These are phyloP conservation scores for Chalciporus pseudorubinellus DNA, from an alignment of 768 basidiomycete species.

Conservation along the genomic window DNA sequence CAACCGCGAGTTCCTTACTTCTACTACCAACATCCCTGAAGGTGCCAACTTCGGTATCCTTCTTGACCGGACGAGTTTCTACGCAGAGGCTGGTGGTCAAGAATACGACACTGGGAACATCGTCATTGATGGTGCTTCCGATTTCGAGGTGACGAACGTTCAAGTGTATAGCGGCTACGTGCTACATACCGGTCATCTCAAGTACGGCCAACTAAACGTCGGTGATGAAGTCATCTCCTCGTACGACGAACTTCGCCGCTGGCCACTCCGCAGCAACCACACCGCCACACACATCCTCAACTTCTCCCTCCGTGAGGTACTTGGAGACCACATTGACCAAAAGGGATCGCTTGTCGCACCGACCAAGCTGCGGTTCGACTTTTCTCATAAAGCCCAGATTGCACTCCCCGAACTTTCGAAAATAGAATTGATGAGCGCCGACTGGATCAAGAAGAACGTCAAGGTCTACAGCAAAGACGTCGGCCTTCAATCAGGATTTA, in stretches of 20 bases:
- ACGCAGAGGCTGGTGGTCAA: slow-evolving; percentile 96
- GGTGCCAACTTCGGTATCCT: slow-evolving; percentile 76
- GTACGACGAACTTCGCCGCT: slow-evolving; percentile 94
- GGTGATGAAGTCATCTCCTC: slow-evolving; percentile 83
- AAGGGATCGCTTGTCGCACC: slow-evolving; percentile 97
- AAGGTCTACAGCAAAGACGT: slow-evolving; percentile 88
- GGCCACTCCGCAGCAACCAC: slow-evolving; percentile 97
- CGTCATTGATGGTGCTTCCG: slow-evolving; percentile 84
- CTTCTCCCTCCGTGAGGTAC: slow-evolving; percentile 84
- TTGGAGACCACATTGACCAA: slow-evolving; percentile 98
- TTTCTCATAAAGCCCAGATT: slow-evolving; percentile 92
- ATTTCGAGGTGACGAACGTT: slow-evolving; percentile 92
- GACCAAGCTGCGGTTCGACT: slow-evolving; percentile 95
- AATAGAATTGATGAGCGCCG: slow-evolving; percentile 80
- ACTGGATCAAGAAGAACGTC: slow-evolving; percentile 90
- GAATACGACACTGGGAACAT: slow-evolving; percentile 96
- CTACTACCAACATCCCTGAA: slow-evolving; percentile 66
- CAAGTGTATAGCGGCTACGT: slow-evolving; percentile 96
- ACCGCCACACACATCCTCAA: slow-evolving; percentile 99
- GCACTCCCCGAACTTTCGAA: slow-evolving; percentile 69
- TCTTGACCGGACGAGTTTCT: slow-evolving; percentile 92
- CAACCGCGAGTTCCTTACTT: slow-evolving; percentile 67
- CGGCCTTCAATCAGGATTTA: slow-evolving; percentile 68
- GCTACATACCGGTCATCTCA: slow-evolving; percentile 84
- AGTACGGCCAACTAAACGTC: slow-evolving; percentile 80